Conservation (phyloP, 148 eudicot species). For the Talinum fruticosum region DNA sequence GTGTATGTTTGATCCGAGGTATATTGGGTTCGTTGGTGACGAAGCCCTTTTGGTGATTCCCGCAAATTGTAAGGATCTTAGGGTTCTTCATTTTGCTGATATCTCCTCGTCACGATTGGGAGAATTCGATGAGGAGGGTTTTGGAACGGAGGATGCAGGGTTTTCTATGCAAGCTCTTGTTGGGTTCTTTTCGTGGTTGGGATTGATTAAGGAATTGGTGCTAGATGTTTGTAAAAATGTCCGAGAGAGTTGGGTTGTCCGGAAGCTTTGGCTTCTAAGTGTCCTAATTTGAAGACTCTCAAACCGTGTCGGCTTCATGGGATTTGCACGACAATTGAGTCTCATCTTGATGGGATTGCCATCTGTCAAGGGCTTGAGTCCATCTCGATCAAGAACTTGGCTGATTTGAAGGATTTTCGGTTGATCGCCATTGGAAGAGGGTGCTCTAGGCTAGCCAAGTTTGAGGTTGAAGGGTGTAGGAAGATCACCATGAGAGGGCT, state of each 20-base stretch:
- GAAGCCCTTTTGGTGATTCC: slow-evolving; percentile 45
- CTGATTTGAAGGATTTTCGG: slow-evolving; percentile 70
- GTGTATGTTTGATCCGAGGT: slow-evolving; percentile 77
- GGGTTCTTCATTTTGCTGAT: slow-evolving; percentile 74
- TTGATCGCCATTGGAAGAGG: slow-evolving; percentile 84
- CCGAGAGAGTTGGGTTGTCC: slow-evolving; percentile 54
- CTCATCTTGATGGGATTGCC: slow-evolving; percentile 74
- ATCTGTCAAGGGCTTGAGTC: slow-evolving; percentile 65
- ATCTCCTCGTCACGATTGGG: slow-evolving; percentile 32
- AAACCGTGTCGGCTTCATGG: slow-evolving; percentile 75
- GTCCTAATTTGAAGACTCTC: slow-evolving; percentile 56
- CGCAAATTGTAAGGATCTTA: too few species aligned
- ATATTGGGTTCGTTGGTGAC: slow-evolving; percentile 65
- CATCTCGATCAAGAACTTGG: slow-evolving; percentile 68
- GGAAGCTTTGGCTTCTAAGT: slow-evolving; percentile 56
- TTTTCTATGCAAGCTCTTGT: too few species aligned
- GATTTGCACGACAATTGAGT: slow-evolving; percentile 61
- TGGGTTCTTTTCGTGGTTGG: too few species aligned
- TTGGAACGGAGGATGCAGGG: too few species aligned
- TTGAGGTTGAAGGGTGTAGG: slow-evolving; percentile 71
- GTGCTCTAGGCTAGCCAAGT: slow-evolving; percentile 58
- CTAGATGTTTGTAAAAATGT: slow-evolving; percentile 83
- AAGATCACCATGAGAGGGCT: too few species aligned
- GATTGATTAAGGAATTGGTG: slow-evolving; percentile 61
- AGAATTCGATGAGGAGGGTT: slow-evolving; percentile 39